Conservation (phyloP, 768 basidiomycete species). For the Scleroderma bovista region DNA sequence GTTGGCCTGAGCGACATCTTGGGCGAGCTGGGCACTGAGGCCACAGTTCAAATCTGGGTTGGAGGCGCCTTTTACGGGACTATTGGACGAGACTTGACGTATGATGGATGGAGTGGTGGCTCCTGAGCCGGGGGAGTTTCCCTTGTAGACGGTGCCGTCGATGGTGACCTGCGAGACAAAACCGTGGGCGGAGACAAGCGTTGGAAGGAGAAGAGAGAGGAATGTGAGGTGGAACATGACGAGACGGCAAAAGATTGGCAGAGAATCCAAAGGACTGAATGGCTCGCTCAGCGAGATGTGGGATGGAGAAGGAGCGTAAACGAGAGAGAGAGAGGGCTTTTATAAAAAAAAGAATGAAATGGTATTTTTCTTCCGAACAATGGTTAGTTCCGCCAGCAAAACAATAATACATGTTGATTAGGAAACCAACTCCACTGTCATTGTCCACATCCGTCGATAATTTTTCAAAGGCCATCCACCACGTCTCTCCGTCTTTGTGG, state of each 20-base stretch:
- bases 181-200: slow-evolving; percentile 25
- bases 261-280: not conserved
- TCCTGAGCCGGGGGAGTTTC: slow-evolving; percentile 24
- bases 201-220: slow-evolving; percentile 15
- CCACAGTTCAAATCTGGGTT: slow-evolving; percentile 60
- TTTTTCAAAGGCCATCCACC: too few relatives aligned
- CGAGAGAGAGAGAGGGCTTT: not conserved
- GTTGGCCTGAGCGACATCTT: slow-evolving; percentile 45
- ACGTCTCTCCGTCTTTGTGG: too few relatives aligned
- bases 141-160: slow-evolving; percentile 23
- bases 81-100: slow-evolving; percentile 37
- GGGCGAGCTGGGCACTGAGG: slow-evolving; percentile 40
- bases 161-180: slow-evolving; percentile 22
- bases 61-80: slow-evolving; percentile 49
- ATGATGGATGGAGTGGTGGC: slow-evolving; percentile 30
- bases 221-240: slow-evolving; percentile 13
- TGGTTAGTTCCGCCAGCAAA: too few relatives aligned
- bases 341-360: too few relatives aligned
- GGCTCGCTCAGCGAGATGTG: slow-evolving; percentile 22
- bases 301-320: not conserved
- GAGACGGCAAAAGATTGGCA: not conserved
- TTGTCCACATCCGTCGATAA: too few relatives aligned
- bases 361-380: too few relatives aligned
- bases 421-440: too few relatives aligned
- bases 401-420: too few relatives aligned